Conservation (phyloP, 257 asterid genomes). For the Przewalskia tangutica region DNA sequence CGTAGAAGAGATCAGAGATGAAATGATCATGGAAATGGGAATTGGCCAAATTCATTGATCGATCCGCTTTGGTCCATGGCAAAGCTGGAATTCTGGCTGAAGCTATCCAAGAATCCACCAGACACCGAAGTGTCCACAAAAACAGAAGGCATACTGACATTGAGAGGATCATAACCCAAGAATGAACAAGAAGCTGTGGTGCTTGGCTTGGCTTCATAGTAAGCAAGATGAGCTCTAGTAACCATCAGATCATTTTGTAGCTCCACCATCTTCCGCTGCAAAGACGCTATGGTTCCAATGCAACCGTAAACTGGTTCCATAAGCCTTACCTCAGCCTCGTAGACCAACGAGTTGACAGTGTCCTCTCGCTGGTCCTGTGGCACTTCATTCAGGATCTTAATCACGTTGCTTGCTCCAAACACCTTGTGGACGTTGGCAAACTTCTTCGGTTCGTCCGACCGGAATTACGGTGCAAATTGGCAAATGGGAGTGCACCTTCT, state of each 20-base stretch:
- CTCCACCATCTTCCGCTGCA: constrained; percentile 62
- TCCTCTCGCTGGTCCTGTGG: constrained; percentile 62
- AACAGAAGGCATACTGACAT: constrained; percentile 8
- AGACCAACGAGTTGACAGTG: constrained; percentile 64
- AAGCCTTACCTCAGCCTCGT: constrained; percentile 69
- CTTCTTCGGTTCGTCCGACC: constrained; percentile 61
- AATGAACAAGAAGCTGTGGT: not conserved
- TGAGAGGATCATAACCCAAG: constrained; percentile 17
- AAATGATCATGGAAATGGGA: constrained; percentile 34
- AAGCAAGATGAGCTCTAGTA: constrained; percentile 59
- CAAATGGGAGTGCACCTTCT: constrained; percentile 59
- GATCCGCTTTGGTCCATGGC: constrained; percentile 26
- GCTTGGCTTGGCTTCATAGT: constrained; percentile 22
- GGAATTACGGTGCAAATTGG: constrained; percentile 67
- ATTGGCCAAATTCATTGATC: constrained; percentile 25
- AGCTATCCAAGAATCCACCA: constrained; percentile 17
- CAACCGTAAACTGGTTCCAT: constrained; percentile 78
- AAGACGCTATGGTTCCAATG: constrained; percentile 80
- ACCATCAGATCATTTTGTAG: constrained; percentile 61
- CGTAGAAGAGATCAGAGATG: not conserved
- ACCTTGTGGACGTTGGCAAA: constrained; percentile 86
- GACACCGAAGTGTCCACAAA: constrained; percentile 8
- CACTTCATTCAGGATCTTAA: constrained; percentile 81
- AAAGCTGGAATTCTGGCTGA: constrained; percentile 10
- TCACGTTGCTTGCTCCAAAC: constrained; percentile 78